Evolutionary conservation across 139 green algal species (phyloP).

Genomic region (Helicosporidium sp.): DNA sequence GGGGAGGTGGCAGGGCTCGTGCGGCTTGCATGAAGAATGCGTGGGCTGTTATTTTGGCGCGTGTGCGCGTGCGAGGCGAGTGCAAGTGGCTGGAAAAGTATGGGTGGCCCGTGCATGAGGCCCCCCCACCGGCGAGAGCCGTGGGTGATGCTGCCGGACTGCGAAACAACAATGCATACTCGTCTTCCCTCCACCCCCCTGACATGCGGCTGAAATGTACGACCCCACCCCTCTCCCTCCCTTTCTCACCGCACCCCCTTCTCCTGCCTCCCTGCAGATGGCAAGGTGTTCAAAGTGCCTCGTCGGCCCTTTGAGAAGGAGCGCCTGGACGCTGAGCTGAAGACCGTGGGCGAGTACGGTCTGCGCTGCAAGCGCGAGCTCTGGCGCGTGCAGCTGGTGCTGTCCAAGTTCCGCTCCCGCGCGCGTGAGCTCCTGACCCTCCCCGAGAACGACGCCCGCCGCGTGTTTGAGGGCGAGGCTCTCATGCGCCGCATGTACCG

Average conservation of each 20-base stretch:
- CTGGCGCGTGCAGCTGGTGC: conserved; percentile 85
- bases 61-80: too few species aligned
- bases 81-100: too few species aligned
- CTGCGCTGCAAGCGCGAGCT: conserved; percentile 99
- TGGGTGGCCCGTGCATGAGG: neutral
- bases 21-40: too few species aligned
- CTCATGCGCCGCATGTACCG: conserved; percentile 87
- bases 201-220: too few species aligned
- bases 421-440: conserved; percentile 87
- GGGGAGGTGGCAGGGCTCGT: too few species aligned
- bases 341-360: conserved; percentile 97
- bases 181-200: neutral
- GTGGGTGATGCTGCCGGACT: too few species aligned
- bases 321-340: conserved; percentile 93
- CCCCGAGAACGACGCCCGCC: conserved; percentile 76
- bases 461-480: conserved; percentile 92
- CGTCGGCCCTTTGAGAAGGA: conserved; percentile 99
- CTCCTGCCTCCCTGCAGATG: conserved; percentile 52
- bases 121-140: too few species aligned
- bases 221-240: neutral
- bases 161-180: too few species aligned
- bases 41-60: too few species aligned
- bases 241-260: neutral
- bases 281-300: conserved; percentile 99
- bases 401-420: conserved; percentile 70